phyloP scores from a whole-genome alignment of 768 basidiomycete genomes.

The Auricularia heimuer region DNA sequence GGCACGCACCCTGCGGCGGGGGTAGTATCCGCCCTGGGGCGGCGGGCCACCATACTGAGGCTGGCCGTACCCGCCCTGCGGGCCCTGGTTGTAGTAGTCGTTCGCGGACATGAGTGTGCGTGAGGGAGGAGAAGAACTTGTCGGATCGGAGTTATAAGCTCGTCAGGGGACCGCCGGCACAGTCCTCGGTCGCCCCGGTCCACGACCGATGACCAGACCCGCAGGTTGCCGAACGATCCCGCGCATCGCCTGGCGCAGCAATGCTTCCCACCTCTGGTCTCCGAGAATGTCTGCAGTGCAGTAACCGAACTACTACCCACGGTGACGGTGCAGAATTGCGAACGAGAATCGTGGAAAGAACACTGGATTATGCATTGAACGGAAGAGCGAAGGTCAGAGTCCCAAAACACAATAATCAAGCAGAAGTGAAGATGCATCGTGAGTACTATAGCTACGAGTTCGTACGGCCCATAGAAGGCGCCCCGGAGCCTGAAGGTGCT shows the following conservation, averaged over 20 bases:
- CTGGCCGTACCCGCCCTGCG: constrained; percentile 29
- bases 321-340: neutral
- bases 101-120: constrained; percentile 49
- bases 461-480: neutral
- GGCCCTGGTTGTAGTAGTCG: constrained; percentile 55
- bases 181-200: neutral
- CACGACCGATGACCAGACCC: neutral
- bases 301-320: no score
- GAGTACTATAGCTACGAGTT: neutral
- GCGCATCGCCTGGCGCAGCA: neutral
- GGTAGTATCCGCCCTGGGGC: constrained; percentile 30
- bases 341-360: neutral
- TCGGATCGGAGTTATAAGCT: neutral
- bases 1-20: constrained; percentile 35
- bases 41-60: constrained; percentile 16
- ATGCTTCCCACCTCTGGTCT: neutral
- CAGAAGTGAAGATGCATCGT: neutral
- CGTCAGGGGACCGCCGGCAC: neutral
- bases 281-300: neutral
- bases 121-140: constrained; percentile 7
- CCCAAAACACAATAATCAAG: neutral
- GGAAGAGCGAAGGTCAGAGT: neutral
- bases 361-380: neutral
- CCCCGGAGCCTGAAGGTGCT: neutral
- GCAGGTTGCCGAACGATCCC: neutral